Percentiles rank a stretch among this genome's conserved stretches.
Conservation (phyloP, 352 stramenopile species). For the Blastocystis sp. region DNA sequence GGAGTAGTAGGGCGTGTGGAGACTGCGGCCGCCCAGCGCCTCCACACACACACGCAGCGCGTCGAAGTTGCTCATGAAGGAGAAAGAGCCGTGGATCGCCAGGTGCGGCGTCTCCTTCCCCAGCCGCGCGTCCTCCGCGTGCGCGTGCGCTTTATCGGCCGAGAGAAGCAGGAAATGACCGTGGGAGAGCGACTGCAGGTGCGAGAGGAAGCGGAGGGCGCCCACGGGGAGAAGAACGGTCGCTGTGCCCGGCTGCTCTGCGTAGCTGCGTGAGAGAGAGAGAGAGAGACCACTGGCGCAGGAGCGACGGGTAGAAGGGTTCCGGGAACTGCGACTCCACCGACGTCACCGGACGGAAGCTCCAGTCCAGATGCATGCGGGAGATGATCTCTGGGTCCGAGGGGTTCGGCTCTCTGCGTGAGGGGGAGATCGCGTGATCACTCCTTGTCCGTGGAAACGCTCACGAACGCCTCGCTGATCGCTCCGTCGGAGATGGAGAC, state of each 20-base stretch:
- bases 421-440: background rate
- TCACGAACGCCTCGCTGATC: slow-evolving; percentile 33
- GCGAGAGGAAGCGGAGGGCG: slow-evolving; percentile 2
- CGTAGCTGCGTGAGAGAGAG: background rate
- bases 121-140: slow-evolving; percentile 54
- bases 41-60: slow-evolving; percentile 34
- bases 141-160: slow-evolving; percentile 56
- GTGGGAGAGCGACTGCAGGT: slow-evolving; percentile 3
- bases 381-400: slow-evolving; percentile 34
- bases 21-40: background rate
- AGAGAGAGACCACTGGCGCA: background rate
- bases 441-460: slow-evolving; percentile 9
- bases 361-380: slow-evolving; percentile 53
- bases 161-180: slow-evolving; percentile 44
- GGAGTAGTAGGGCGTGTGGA: slow-evolving; percentile 58
- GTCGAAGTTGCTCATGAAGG: slow-evolving; percentile 58
- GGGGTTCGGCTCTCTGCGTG: background rate
- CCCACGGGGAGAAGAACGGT: slow-evolving; percentile 52
- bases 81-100: slow-evolving; percentile 58
- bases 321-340: background rate
- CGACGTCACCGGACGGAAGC: background rate
- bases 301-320: background rate
- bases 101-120: slow-evolving; percentile 52
- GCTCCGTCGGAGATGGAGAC: slow-evolving; percentile 42
- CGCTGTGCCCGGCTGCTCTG: background rate